Base-by-base conservation (phyloP, 345 rosid genomes). In the Lepidium sativum region DNA sequence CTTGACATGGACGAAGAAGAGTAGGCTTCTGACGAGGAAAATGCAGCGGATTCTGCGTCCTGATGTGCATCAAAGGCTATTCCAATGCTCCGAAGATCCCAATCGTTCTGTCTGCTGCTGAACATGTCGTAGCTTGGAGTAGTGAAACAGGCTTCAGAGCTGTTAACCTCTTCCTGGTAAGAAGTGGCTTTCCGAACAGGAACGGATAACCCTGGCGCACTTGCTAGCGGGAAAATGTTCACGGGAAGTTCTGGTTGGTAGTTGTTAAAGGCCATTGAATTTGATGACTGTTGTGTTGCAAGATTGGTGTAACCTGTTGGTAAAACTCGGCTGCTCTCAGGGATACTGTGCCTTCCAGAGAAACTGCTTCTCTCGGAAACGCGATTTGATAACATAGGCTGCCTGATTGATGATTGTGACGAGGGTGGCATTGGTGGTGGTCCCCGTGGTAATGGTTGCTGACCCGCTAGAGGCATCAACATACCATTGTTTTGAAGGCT, bases 71-170 rank as follows among this genome's bases (percentile, higher is more conserved):
- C 84, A 63, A 79, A 89, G 2, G 83, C 42, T 71, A 84, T 57
- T 50, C 86, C 89, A 0, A 81, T 84, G 71, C 79, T 84, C 52
- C 83, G 81, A 25, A 84, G 67, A 71, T 86, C 91, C 97, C 97
- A 89, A 21, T 81, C 81, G 13, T 79, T 77, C 37, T 29, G n/a
- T n/a, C n/a, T n/a, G n/a, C n/a, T n/a, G n/a, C n/a, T 54, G 53
- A 67, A 67, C 59, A 67, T 54, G 27, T 66, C 72, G 60, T 44
- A 67, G 27, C 39, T 73, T 1, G 61, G 48, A 11, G 61, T 27
- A 25, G 50, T n/a, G 62, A 72, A 65, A 27, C 76, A 57, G 0
- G 73, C 32, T 25, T 82, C 84, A 0, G 90, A 80, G 80, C 77
- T 73, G 54, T 75, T 77, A 55, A 76, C 77, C 23, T 90, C 92